phyloP scores from a whole-genome alignment of 1,284 basidiomycete genomes.

The Schizophyllum commune region DNA sequence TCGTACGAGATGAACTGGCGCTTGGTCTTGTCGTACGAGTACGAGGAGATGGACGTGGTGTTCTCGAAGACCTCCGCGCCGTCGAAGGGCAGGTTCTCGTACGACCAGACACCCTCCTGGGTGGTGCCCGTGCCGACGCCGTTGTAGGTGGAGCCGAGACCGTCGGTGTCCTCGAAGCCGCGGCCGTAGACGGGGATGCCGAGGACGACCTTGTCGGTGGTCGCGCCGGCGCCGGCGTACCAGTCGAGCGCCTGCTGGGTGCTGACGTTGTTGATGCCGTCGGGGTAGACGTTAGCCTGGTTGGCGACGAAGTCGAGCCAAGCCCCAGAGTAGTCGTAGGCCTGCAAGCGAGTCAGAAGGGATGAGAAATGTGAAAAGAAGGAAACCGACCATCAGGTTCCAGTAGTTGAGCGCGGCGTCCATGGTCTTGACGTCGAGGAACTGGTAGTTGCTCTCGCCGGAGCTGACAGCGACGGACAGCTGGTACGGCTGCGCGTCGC shows the following conservation, averaged over 20 bases:
- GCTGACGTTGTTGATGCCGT: conserved; percentile 49
- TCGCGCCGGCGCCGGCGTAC: conserved; percentile 67
- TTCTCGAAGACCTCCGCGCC: conserved; percentile 68
- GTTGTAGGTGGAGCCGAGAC: conserved; percentile 67
- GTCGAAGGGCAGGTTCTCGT: conserved; percentile 16
- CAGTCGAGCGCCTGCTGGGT: conserved; percentile 67
- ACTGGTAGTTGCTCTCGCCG: conserved; percentile 59
- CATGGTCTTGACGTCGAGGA: conserved; percentile 41
- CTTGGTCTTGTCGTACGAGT: conserved; percentile 65
- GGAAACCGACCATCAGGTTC: conserved; percentile 76
- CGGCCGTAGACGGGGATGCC: conserved; percentile 84
- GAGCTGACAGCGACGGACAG: conserved; percentile 56
- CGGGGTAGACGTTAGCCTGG: conserved; percentile 78
- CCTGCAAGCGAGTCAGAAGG: conserved; percentile 29
- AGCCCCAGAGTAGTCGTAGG: conserved; percentile 72
- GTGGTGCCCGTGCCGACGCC: conserved; percentile 33
- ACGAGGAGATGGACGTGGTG: conserved; percentile 68
- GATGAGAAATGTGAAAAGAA: background rate
- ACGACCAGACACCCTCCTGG: background rate
- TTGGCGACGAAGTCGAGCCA: conserved; percentile 66
- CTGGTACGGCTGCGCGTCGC: conserved; percentile 51
- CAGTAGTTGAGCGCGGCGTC: conserved; percentile 66
- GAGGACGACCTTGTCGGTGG: conserved; percentile 67
- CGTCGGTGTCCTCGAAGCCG: conserved; percentile 73
- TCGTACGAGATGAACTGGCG: conserved; percentile 75